Percentiles rank a stretch among this genome's conserved stretches.
These are phyloP conservation scores for Colletotrichum graminicola DNA, from an alignment of 2,329 filamentous ascomycete species.

Conservation along the genomic window DNA sequence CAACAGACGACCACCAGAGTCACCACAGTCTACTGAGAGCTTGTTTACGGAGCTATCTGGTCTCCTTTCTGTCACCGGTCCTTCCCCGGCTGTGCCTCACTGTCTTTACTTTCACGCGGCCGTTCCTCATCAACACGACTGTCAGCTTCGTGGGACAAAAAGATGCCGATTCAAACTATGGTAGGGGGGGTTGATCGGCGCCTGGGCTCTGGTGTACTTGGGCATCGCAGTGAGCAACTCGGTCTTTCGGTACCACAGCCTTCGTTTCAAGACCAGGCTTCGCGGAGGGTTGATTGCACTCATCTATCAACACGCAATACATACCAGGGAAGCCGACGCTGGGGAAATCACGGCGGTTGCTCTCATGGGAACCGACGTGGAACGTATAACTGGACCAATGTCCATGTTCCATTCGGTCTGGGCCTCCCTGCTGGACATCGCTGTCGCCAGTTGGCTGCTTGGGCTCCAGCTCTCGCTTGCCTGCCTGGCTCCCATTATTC, in stretches of 20 bases:
- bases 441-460: constrained; percentile 49
- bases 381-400: constrained; percentile 47
- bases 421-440: constrained; percentile 47
- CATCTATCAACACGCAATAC: constrained; percentile 45
- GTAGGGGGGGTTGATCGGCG: constrained; percentile 48
- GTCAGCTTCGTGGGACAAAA: constrained; percentile 43
- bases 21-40: constrained; percentile 40
- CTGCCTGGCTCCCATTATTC: constrained; percentile 45
- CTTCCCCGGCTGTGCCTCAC: constrained; percentile 47
- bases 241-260: constrained; percentile 45
- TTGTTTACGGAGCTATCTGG: constrained; percentile 41
- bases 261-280: constrained; percentile 45
- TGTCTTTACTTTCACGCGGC: constrained; percentile 49
- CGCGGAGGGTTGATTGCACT: constrained; percentile 45
- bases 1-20: constrained; percentile 40
- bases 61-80: constrained; percentile 42
- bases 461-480: constrained; percentile 47
- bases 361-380: constrained; percentile 52
- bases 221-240: constrained; percentile 48
- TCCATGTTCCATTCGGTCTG: constrained; percentile 47
- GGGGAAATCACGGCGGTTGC: constrained; percentile 48
- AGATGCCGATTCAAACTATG: constrained; percentile 40
- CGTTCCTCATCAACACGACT: constrained; percentile 48
- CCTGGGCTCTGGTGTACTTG: constrained; percentile 49
- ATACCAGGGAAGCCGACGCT: constrained; percentile 44